phyloP scores from a whole-genome alignment of 257 asterid species.

The Marsdenia floribunda region DNA sequence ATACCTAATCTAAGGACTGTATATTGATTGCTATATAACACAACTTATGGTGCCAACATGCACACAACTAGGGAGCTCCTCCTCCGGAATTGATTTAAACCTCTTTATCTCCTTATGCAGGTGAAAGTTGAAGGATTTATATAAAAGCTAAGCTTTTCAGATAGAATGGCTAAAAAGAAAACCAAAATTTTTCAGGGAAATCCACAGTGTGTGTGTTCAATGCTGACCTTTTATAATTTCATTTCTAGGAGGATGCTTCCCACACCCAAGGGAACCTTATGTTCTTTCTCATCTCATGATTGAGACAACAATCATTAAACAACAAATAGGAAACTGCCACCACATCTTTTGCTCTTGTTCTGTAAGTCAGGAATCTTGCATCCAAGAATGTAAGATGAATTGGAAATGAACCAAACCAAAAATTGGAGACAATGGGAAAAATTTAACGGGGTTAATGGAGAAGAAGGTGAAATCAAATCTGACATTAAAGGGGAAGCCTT shows the following conservation, averaged over 20 bases:
- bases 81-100: too few species aligned
- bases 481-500: background rate
- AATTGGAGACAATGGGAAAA: background rate
- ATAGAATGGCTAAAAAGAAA: background rate
- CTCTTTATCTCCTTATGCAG: too few species aligned
- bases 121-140: too few species aligned
- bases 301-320: background rate
- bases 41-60: background rate
- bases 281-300: background rate
- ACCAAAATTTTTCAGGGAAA: background rate
- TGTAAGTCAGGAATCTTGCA: background rate
- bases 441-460: too few species aligned
- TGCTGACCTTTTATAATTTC: background rate
- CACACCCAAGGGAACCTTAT: background rate
- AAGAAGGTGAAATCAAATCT: background rate
- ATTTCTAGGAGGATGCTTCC: too few species aligned
- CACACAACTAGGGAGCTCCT: background rate
- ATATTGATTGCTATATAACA: background rate
- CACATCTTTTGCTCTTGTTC: background rate
- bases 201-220: background rate
- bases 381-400: background rate
- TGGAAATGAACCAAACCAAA: background rate
- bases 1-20: too few species aligned
- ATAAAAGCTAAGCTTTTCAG: too few species aligned
- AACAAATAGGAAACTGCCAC: background rate